Conservation (phyloP, 179 eudicot genomes). For the Nepenthes alata region DNA sequence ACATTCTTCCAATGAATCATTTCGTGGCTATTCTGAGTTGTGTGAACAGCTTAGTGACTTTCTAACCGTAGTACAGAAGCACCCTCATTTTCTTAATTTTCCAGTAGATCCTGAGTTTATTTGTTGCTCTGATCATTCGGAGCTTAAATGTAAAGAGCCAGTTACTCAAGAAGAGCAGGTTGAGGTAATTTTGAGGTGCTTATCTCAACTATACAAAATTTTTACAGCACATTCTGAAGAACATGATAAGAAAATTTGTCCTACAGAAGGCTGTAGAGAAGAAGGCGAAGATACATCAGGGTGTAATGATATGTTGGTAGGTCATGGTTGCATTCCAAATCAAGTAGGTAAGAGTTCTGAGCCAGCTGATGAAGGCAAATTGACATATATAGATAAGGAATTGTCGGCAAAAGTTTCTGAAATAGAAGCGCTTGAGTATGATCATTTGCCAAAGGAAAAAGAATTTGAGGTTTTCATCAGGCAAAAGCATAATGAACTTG, state of each 20-base stretch:
- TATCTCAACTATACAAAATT: slow-evolving; percentile 10
- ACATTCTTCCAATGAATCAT: slow-evolving; percentile 5
- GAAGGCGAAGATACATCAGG: slow-evolving; percentile 4
- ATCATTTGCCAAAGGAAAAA: slow-evolving; percentile 25
- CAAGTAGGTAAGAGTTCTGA: slow-evolving; percentile 23
- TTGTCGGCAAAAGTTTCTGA: slow-evolving; percentile 20
- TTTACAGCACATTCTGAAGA: slow-evolving; percentile 14
- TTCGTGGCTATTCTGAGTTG: slow-evolving; percentile 6
- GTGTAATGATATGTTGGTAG: slow-evolving; percentile 15
- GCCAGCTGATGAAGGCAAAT: slow-evolving; percentile 15
- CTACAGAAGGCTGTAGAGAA: not conserved
- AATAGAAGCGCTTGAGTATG: slow-evolving; percentile 24
- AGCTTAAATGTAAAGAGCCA: slow-evolving; percentile 8
- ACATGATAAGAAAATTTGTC: slow-evolving; percentile 4
- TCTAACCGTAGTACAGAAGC: slow-evolving; percentile 9
- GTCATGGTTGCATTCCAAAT: slow-evolving; percentile 12
- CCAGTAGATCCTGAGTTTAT: slow-evolving; percentile 3
- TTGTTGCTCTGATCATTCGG: slow-evolving; percentile 7
- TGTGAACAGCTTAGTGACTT: slow-evolving; percentile 11
- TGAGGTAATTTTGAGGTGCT: slow-evolving; percentile 8
- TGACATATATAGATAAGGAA: slow-evolving; percentile 14
- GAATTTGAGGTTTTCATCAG: slow-evolving; percentile 24
- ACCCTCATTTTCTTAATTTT: slow-evolving; percentile 7
- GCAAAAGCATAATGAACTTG: slow-evolving; percentile 24
- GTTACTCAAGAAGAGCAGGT: slow-evolving; percentile 19